These are phyloP conservation scores for Tricholomella constricta DNA, from an alignment of 768 basidiomycete genomes.

Conservation along the genomic window DNA sequence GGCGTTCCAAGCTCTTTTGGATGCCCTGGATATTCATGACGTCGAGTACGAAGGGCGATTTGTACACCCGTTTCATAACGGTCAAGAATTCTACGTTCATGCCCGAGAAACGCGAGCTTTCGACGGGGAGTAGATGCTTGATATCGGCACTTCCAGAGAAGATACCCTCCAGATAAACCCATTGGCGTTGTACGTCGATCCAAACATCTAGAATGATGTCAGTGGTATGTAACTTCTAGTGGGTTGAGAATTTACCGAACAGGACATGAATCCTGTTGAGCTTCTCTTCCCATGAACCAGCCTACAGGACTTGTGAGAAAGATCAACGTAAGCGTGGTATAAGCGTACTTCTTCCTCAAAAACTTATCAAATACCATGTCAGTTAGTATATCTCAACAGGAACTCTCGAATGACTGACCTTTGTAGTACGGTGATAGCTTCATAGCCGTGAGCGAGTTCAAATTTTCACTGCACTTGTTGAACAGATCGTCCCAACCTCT, in stretches of 20 bases:
- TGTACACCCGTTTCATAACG: constrained; percentile 99
- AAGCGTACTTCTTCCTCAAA: constrained; percentile 80
- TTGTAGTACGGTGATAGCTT: constrained; percentile 98
- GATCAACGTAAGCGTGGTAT: not conserved
- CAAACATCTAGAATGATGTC: constrained; percentile 71
- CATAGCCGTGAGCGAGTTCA: constrained; percentile 97
- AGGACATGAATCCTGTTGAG: constrained; percentile 95
- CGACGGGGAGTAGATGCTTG: constrained; percentile 97
- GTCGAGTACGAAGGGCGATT: constrained; percentile 96
- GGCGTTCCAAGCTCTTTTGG: constrained; percentile 95
- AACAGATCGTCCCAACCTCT: constrained; percentile 98
- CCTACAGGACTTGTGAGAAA: constrained; percentile 39
- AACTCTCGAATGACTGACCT: constrained; percentile 46
- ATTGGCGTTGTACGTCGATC: constrained; percentile 99
- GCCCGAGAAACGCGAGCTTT: constrained; percentile 96
- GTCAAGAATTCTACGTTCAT: constrained; percentile 98
- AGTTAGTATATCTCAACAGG: not conserved
- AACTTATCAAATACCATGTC: constrained; percentile 42
- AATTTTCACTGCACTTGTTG: constrained; percentile 94
- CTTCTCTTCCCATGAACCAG: constrained; percentile 95
- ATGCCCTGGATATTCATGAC: constrained; percentile 95
- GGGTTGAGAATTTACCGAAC: constrained; percentile 60
- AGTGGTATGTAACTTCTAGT: constrained; percentile 7
- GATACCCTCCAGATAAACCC: constrained; percentile 99
- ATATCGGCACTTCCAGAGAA: constrained; percentile 99